phyloP scores from a whole-genome alignment of 2,329 filamentous ascomycete genomes.

The Sordariomycetes sp. region DNA sequence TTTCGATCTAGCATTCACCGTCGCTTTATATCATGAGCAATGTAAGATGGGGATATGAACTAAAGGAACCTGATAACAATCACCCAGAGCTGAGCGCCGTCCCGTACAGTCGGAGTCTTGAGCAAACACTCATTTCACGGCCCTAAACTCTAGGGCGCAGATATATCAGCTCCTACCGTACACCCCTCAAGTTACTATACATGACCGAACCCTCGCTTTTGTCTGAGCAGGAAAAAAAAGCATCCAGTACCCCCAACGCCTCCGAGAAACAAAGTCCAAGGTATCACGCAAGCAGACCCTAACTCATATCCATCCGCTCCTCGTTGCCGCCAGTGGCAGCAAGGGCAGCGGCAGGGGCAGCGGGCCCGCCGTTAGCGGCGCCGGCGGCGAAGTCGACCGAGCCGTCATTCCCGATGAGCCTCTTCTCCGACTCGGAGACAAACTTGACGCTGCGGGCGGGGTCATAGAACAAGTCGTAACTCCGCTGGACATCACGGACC shows the following conservation, averaged over 20 bases:
- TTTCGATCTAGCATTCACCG: background rate
- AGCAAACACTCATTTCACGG: background rate
- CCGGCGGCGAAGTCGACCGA: conserved; percentile 53
- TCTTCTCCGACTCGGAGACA: conserved; percentile 78
- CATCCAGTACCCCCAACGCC: conserved; percentile 2
- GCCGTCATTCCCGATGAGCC: conserved; percentile 81
- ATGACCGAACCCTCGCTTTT: conserved; percentile 4
- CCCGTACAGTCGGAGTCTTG: background rate
- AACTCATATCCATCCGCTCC: conserved; percentile 32
- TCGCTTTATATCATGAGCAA: background rate
- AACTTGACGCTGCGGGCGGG: conserved; percentile 79
- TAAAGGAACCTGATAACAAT: background rate
- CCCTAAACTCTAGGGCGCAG: background rate
- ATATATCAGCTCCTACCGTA: conserved; percentile 1
- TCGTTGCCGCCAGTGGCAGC: background rate
- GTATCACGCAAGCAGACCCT: conserved; percentile 9
- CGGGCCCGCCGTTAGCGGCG: background rate
- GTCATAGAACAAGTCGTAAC: conserved; percentile 91
- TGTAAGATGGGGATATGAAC: background rate
- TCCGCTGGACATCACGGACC: conserved; percentile 82
- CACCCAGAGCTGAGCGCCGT: too few relatives aligned
- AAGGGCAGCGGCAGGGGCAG: background rate
- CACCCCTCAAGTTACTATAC: conserved; percentile 1
- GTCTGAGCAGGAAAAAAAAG: conserved; percentile 6
- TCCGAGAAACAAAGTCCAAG: conserved; percentile 3